A percentile compares a stretch with the other conserved stretches of the same genome.
Conservation (phyloP, 495 filamentous ascomycete species). For the Cetradonia linearis region DNA sequence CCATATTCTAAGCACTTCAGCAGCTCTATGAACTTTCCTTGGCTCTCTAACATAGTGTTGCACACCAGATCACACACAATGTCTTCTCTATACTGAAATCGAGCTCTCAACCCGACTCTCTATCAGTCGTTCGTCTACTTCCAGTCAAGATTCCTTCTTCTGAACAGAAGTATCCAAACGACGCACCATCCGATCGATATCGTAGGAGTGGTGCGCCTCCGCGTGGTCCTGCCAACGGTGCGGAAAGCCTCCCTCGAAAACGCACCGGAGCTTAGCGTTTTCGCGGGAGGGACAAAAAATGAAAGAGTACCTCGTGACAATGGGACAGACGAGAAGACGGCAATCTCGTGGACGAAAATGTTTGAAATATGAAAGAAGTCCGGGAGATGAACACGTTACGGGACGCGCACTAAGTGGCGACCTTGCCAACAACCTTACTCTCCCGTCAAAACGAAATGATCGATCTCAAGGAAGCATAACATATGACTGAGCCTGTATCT, state of each 20-base stretch:
- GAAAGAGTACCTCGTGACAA: neutral
- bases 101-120: neutral
- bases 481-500: neutral
- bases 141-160: neutral
- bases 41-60: neutral
- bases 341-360: too few relatives aligned
- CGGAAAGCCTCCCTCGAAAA: neutral
- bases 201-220: neutral
- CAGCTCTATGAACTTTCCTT: neutral
- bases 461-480: neutral
- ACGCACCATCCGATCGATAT: neutral
- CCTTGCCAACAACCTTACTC: neutral
- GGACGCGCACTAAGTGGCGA: neutral
- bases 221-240: neutral
- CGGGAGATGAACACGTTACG: neutral
- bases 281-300: neutral
- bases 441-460: neutral
- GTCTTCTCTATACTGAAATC: neutral
- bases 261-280: neutral
- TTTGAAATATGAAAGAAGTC: neutral
- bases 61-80: neutral
- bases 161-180: neutral
- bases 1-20: neutral
- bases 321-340: too few relatives aligned
- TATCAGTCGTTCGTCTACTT: neutral